These are phyloP conservation scores for Calcarisporium arbuscula DNA, from an alignment of 2,329 filamentous ascomycete genomes.

Conservation along the genomic window DNA sequence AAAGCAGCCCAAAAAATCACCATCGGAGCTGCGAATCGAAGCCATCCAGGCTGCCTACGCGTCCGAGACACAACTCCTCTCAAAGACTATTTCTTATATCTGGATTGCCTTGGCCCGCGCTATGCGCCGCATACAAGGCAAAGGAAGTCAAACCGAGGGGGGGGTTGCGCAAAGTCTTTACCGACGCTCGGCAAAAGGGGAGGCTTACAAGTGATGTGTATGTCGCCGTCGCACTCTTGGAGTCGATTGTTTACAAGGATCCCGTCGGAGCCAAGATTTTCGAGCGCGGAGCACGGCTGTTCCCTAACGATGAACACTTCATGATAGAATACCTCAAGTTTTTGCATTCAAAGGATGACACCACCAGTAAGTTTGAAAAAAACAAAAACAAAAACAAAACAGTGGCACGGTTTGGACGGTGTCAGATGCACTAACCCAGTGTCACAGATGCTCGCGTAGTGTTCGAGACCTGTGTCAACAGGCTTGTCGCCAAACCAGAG, in stretches of 20 bases:
- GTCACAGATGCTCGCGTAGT: conserved; percentile 79
- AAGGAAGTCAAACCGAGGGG: conserved; percentile 57
- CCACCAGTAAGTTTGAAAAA: conserved; percentile 66
- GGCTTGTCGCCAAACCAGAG: conserved; percentile 71
- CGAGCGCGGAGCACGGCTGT: conserved; percentile 86
- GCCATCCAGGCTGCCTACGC: conserved; percentile 61
- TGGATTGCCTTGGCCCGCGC: conserved; percentile 95
- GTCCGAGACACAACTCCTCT: conserved; percentile 68
- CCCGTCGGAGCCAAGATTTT: conserved; percentile 90
- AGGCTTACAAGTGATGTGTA: conserved; percentile 93
- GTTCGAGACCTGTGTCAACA: conserved; percentile 89
- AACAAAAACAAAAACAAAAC: too few species aligned
- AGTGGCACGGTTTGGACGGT: too few species aligned
- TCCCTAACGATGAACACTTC: conserved; percentile 89
- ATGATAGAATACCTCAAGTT: conserved; percentile 96
- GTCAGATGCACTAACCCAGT: conserved; percentile 11
- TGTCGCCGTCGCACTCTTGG: conserved; percentile 84
- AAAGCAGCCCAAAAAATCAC: conserved; percentile 38
- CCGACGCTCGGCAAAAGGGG: conserved; percentile 79
- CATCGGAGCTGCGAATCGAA: conserved; percentile 58
- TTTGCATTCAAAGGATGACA: conserved; percentile 83
- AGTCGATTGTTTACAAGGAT: conserved; percentile 95
- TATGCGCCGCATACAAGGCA: conserved; percentile 90
- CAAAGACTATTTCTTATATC: conserved; percentile 79
- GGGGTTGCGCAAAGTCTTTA: conserved; percentile 86